Percentiles rank a stretch among this genome's conserved stretches.
Conservation (phyloP, 495 filamentous ascomycete genomes). For the Neurospora cerealis region DNA sequence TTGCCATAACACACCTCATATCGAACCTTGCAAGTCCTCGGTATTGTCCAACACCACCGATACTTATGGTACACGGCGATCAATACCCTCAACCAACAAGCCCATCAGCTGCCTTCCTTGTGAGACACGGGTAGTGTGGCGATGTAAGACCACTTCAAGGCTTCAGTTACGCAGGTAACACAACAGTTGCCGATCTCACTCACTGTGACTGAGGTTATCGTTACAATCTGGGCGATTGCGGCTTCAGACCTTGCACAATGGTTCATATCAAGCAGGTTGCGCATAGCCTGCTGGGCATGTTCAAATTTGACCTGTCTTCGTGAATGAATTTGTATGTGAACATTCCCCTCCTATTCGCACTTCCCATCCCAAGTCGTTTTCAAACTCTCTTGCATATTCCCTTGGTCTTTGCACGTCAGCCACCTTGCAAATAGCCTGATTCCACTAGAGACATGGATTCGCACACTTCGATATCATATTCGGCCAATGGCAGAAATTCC, state of each 20-base stretch:
- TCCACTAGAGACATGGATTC: neutral
- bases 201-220: no score
- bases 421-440: neutral
- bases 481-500: neutral
- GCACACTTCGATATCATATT: neutral
- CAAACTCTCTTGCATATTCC: no score
- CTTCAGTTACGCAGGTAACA: neutral
- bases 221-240: no score
- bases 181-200: neutral
- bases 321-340: no score
- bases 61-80: neutral
- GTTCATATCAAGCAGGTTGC: no score
- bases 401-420: neutral
- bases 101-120: neutral
- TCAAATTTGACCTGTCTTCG: no score
- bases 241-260: no score
- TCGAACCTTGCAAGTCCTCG: neutral
- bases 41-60: neutral
- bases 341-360: no score
- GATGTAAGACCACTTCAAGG: neutral
- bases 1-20: neutral
- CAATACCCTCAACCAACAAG: neutral
- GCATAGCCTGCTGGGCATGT: no score
- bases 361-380: no score
- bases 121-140: neutral